Evolutionary conservation across 345 rosid genomes (phyloP).

Genomic region (Lepidium africanum): DNA sequence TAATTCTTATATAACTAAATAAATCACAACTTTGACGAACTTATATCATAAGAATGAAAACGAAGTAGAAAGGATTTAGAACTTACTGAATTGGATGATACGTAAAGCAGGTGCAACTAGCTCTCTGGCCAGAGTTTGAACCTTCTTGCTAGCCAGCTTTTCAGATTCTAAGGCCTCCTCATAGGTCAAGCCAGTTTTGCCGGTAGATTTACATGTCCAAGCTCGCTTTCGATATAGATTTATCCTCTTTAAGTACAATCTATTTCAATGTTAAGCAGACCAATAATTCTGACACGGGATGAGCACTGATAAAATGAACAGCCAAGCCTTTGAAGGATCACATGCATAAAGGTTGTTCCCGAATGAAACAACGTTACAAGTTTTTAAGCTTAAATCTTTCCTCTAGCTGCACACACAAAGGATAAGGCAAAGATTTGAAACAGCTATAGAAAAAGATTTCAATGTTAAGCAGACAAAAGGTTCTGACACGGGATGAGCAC

Average conservation of each 20-base stretch:
- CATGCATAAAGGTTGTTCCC: background rate
- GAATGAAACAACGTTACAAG: constrained; percentile 2
- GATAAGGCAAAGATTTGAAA: background rate
- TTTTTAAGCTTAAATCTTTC: background rate
- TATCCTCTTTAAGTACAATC: constrained; percentile 65
- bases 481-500: background rate
- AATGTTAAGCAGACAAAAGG: constrained; percentile 34
- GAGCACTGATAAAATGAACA: constrained; percentile 17
- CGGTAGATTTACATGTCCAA: constrained; percentile 86
- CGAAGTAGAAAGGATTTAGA: background rate
- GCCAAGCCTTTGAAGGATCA: background rate
- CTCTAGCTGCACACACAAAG: background rate
- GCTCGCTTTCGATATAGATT: constrained; percentile 74
- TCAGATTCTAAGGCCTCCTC: constrained; percentile 98
- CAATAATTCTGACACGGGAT: background rate
- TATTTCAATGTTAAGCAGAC: constrained; percentile 38
- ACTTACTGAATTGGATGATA: constrained; percentile 78
- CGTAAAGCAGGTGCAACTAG: constrained; percentile 60
- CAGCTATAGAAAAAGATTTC: background rate
- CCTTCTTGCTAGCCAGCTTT: constrained; percentile 57
- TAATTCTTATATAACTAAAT: background rate
- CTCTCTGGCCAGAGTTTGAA: constrained; percentile 68
- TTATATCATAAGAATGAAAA: constrained; percentile 4
- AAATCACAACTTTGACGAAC: background rate
- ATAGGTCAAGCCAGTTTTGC: constrained; percentile 73